phyloP scores from a whole-genome alignment of 371 early-diverging fungal species.

The Apophysomyces ossiformis region DNA sequence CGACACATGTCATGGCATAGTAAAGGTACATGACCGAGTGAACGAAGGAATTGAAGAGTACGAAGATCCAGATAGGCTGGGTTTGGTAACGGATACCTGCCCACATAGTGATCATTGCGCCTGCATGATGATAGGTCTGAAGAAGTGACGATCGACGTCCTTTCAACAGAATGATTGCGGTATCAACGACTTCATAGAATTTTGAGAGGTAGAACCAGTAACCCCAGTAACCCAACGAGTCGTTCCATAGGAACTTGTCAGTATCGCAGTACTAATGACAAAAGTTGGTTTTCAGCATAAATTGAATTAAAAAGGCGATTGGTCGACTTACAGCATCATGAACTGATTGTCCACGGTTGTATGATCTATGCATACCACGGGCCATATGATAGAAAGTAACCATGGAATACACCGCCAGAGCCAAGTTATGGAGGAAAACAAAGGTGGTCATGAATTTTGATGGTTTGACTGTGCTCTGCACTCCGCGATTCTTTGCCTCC shows the following conservation, averaged over 20 bases:
- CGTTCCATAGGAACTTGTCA: constrained; percentile 70
- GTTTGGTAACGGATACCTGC: constrained; percentile 75
- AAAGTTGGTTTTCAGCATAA: not conserved
- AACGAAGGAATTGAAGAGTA: constrained; percentile 87
- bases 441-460: constrained; percentile 65
- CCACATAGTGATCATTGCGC: constrained; percentile 78
- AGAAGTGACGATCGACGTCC: constrained; percentile 80
- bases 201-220: constrained; percentile 88
- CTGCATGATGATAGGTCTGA: constrained; percentile 90
- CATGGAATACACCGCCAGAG: constrained; percentile 71
- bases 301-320: too few relatives aligned
- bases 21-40: constrained; percentile 93
- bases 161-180: constrained; percentile 83
- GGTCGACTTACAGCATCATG: constrained; percentile 55
- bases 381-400: constrained; percentile 72
- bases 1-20: constrained; percentile 80
- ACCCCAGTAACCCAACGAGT: constrained; percentile 74
- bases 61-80: constrained; percentile 86
- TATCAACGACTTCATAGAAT: constrained; percentile 89
- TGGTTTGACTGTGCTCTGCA: constrained; percentile 32
- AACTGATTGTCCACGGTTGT: constrained; percentile 36
- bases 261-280: constrained; percentile 68
- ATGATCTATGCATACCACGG: constrained; percentile 56
- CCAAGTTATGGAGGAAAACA: constrained; percentile 72
- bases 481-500: constrained; percentile 53